Evolutionary conservation across 2,329 filamentous ascomycete genomes (phyloP).

Genomic region (Fusarium sp.): DNA sequence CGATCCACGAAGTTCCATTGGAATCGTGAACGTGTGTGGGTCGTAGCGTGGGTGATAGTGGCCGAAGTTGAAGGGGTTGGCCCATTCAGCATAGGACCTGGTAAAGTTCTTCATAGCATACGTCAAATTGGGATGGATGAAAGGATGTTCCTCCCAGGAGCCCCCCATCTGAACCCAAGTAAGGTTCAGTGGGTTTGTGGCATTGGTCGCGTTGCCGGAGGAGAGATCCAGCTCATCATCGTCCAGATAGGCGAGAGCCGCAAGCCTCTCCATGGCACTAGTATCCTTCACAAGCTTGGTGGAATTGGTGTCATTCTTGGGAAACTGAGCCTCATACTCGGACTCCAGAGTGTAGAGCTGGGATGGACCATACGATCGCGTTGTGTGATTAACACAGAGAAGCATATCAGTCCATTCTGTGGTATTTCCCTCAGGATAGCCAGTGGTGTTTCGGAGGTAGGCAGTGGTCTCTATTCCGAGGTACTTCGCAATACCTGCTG

Average conservation of each 20-base stretch:
- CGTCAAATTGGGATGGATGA: constrained; percentile 56
- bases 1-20: constrained; percentile 58
- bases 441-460: constrained; percentile 50
- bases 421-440: constrained; percentile 34
- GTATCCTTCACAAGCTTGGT: constrained; percentile 11
- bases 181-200: constrained; percentile 51
- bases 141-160: constrained; percentile 58
- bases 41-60: constrained; percentile 58
- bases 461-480: constrained; percentile 48
- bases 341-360: constrained; percentile 49
- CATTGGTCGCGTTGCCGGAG: constrained; percentile 30
- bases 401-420: constrained; percentile 48
- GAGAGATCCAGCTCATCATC: constrained; percentile 13
- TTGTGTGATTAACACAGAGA: constrained; percentile 54
- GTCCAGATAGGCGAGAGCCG: constrained; percentile 8
- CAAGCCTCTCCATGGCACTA: constrained; percentile 9
- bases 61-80: constrained; percentile 57
- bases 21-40: constrained; percentile 59
- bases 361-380: constrained; percentile 48
- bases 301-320: constrained; percentile 31
- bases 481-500: constrained; percentile 48
- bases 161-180: constrained; percentile 57
- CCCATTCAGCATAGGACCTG: constrained; percentile 56
- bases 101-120: constrained; percentile 57
- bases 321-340: constrained; percentile 30